Evolutionary conservation across 345 rosid species (phyloP).

Genomic region (Salix suchowensis): DNA sequence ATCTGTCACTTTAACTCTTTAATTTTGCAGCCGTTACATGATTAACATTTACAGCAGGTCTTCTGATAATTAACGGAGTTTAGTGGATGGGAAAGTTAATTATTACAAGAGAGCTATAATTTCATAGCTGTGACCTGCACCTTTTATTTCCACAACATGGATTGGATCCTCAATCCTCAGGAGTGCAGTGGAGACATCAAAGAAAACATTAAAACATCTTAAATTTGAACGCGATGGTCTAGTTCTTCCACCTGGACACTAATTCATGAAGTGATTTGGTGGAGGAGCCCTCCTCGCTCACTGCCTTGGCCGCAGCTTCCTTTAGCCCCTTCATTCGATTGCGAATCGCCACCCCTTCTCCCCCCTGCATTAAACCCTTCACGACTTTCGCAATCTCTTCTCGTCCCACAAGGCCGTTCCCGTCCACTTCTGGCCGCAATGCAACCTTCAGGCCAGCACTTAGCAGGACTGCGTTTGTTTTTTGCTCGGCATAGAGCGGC

Average conservation of each 20-base stretch:
- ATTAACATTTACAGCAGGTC: too few species aligned
- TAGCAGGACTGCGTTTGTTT: conserved; percentile 4
- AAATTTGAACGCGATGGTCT: not conserved
- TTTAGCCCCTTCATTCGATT: not conserved
- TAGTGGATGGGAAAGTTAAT: too few species aligned
- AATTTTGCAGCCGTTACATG: too few species aligned
- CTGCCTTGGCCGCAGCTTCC: not conserved
- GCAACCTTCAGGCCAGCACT: not conserved
- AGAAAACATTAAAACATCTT: too few species aligned
- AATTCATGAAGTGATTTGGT: not conserved
- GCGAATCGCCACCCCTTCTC: not conserved
- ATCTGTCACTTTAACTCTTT: too few species aligned
- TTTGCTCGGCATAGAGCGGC: conserved; percentile 15
- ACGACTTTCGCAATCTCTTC: conserved; percentile 8
- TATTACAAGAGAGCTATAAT: too few species aligned
- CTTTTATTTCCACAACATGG: too few species aligned
- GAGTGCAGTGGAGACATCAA: too few species aligned
- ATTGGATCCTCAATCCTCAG: too few species aligned
- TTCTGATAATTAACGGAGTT: too few species aligned
- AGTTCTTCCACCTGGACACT: not conserved
- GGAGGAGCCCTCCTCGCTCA: conserved; percentile 1
- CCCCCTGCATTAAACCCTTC: not conserved
- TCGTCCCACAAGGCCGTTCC: conserved; percentile 1
- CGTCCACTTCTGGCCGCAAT: not conserved
- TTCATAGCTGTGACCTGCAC: too few species aligned